Evolutionary conservation across 257 asterid species (phyloP).

Genomic region (Apocynum venetum): DNA sequence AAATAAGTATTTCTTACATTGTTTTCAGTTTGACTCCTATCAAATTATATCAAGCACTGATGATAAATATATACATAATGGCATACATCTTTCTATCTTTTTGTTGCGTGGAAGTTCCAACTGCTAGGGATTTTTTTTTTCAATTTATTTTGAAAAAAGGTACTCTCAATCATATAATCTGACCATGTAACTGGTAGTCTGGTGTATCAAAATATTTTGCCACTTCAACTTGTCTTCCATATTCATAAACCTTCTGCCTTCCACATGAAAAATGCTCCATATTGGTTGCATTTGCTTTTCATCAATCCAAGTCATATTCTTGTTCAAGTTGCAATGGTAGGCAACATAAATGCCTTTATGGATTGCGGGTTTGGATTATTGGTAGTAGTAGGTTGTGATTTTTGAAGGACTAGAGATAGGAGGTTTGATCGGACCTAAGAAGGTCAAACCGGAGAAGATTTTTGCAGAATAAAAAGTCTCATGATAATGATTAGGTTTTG

Average conservation of each 20-base stretch:
- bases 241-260: neutral
- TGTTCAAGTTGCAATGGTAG: neutral
- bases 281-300: neutral
- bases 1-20: neutral
- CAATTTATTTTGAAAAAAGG: neutral
- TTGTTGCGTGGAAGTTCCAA: slow-evolving; percentile 20
- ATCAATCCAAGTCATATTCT: neutral
- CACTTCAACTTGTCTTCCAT: slow-evolving; percentile 18
- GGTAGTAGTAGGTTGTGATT: neutral
- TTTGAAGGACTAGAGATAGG: neutral
- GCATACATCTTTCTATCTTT: neutral
- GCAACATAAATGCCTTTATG: neutral
- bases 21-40: neutral
- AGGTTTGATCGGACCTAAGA: no score
- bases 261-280: neutral
- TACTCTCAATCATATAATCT: neutral
- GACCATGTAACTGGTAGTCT: neutral
- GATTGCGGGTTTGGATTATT: neutral
- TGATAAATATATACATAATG: neutral
- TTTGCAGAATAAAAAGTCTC: no score
- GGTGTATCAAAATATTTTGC: neutral
- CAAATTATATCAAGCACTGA: no score
- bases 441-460: no score
- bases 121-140: slow-evolving; percentile 4
- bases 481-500: no score